phyloP scores from a whole-genome alignment of 345 rosid genomes.

The Turritis glabra region DNA sequence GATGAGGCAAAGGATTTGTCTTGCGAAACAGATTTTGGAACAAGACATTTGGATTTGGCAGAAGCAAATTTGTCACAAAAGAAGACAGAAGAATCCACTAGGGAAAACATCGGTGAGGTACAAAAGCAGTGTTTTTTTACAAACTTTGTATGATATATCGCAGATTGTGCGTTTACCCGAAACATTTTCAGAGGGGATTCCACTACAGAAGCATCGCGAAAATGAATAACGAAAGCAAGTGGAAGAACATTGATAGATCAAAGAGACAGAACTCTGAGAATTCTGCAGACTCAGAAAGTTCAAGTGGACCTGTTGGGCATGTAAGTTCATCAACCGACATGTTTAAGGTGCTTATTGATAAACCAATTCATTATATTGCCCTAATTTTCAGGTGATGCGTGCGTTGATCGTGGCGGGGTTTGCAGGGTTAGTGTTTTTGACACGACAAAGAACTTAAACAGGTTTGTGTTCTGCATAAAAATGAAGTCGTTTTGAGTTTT shows the following conservation, averaged over 20 bases:
- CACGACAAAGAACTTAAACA: slow-evolving; percentile 30
- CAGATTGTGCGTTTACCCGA: neutral
- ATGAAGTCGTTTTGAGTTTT: neutral
- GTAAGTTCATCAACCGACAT: slow-evolving; percentile 7
- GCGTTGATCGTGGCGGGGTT: slow-evolving; percentile 38
- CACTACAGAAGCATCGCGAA: slow-evolving; percentile 7
- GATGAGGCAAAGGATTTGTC: slow-evolving; percentile 45
- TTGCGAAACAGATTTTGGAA: slow-evolving; percentile 51
- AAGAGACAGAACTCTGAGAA: slow-evolving; percentile 26
- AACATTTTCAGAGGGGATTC: slow-evolving; percentile 28
- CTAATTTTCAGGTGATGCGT: slow-evolving; percentile 38
- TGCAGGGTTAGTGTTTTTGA: slow-evolving; percentile 39
- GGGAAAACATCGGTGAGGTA: slow-evolving; percentile 53
- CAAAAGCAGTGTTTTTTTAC: slow-evolving; percentile 3
- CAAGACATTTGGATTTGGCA: slow-evolving; percentile 38
- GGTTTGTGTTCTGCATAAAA: slow-evolving; percentile 25
- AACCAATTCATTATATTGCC: neutral
- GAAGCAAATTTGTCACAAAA: slow-evolving; percentile 24
- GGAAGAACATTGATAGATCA: slow-evolving; percentile 28
- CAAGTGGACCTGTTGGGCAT: slow-evolving; percentile 36
- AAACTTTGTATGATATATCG: slow-evolving; percentile 11
- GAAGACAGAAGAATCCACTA: slow-evolving; percentile 24
- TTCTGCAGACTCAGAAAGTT: slow-evolving; percentile 22
- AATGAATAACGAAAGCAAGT: slow-evolving; percentile 7
- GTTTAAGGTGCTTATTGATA: neutral